Conservation (phyloP, 2,329 filamentous ascomycete genomes). For the Claviceps arundinis region DNA sequence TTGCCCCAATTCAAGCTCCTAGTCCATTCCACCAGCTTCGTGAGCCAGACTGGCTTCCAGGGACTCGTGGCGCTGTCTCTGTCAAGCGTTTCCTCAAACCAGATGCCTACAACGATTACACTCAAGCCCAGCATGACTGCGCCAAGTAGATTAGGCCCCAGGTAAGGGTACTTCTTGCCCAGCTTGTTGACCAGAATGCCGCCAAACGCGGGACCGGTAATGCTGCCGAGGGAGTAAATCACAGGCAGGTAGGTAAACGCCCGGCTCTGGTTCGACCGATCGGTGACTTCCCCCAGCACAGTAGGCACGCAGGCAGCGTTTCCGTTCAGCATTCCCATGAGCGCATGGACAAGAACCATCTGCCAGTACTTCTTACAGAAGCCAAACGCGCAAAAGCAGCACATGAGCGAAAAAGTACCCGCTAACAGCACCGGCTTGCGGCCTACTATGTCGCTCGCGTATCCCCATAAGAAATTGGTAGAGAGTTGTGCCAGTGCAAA, state of each 20-base stretch:
- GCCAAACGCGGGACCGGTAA: slow-evolving; percentile 84
- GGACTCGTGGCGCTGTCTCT: slow-evolving; percentile 18
- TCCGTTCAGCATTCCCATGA: slow-evolving; percentile 90
- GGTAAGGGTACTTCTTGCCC: slow-evolving; percentile 59
- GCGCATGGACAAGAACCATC: slow-evolving; percentile 68
- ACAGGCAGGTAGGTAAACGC: slow-evolving; percentile 92
- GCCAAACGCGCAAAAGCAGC: slow-evolving; percentile 75
- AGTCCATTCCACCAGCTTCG: slow-evolving; percentile 17
- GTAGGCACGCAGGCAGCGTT: slow-evolving; percentile 92
- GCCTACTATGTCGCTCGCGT: slow-evolving; percentile 51
- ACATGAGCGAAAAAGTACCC: slow-evolving; percentile 70
- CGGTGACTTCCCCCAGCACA: slow-evolving; percentile 86
- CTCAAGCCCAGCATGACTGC: slow-evolving; percentile 60
- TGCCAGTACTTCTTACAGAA: slow-evolving; percentile 76
- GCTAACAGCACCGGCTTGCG: slow-evolving; percentile 62
- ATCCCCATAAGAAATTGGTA: slow-evolving; percentile 60
- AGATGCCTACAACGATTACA: slow-evolving; percentile 60
- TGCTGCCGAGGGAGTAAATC: slow-evolving; percentile 88
- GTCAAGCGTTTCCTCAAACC: slow-evolving; percentile 66
- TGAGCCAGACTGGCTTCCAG: slow-evolving; percentile 21
- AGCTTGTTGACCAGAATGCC: slow-evolving; percentile 62
- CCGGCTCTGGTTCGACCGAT: slow-evolving; percentile 83
- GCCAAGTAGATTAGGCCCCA: slow-evolving; percentile 70
- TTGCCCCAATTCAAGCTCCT: slow-evolving; percentile 9
- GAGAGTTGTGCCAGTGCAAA: slow-evolving; percentile 88